Evolutionary conservation across 768 basidiomycete species (phyloP), one percentile per base, ranked within the genome.

Genomic region (Fomitopsis serialis): DNA sequence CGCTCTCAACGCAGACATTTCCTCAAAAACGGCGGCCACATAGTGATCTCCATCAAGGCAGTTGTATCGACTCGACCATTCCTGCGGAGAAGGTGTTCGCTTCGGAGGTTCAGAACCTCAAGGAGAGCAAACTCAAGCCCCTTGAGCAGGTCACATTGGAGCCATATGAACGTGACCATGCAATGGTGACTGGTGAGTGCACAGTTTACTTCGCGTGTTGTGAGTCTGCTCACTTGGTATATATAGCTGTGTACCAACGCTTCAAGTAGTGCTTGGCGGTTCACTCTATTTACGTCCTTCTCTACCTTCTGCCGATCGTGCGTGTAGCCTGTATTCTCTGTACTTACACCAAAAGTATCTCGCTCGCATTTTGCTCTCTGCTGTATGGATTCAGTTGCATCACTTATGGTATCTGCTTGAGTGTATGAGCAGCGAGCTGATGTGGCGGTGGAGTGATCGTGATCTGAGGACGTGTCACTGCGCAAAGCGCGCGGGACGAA

Each of bases 31-130:
- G 82, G 81, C 27, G 97, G 97, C 2, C 92, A 97, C 63, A 77
- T 82, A 62, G 85, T 99, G 62, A 93, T 99, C 58, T 98, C 96
- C 51, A 97, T 99, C 81, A 99, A 99, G 77, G 97, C 27, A 93
- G 89, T 63, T 99, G 97, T 77, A 89, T 99, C 69, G 97, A 99
- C 71, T 98, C 93, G 42, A 98, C 95, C n/a, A 81, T 80, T 2
- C 83, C 92, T 2, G 84, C 97, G 10, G 91, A 92, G 58, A 85
- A 84, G 23, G 87, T 98, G 45, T 99, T 98, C 63, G 87, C 92
- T 1, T 72, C 78, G 35, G 92, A 98, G 72, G 89, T 98, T 40
- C 82, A 92, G 67, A 79, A 73, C 57, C 75, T 98, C 64, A 84
- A 87, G 68, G 76, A 78, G 45, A 78, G 76, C 64, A 85, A 83